phyloP scores from a whole-genome alignment of 148 eudicot species.

The Polygonum aviculare region DNA sequence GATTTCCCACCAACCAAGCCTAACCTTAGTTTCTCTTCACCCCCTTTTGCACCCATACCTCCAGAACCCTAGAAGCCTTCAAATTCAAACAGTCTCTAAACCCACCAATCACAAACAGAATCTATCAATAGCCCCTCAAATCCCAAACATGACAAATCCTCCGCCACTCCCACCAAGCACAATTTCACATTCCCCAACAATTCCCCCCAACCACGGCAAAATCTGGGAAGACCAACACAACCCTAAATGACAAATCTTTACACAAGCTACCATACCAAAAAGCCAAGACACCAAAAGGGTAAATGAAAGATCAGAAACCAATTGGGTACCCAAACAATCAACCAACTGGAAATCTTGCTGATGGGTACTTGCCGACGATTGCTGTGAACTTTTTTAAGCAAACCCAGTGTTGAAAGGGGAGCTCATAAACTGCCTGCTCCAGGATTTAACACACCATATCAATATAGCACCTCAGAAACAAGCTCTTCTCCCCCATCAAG shows the following conservation, averaged over 20 bases:
- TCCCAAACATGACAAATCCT: conserved; percentile 2
- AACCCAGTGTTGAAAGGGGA: neutral
- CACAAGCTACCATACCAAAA: neutral
- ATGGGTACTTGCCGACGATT: neutral
- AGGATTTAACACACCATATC: neutral
- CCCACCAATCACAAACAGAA: neutral
- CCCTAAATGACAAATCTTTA: neutral
- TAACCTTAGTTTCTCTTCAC: neutral
- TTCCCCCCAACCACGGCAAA: neutral
- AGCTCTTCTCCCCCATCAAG: conserved; percentile 1
- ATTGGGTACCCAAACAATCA: neutral
- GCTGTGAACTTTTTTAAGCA: neutral
- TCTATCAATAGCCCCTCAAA: neutral
- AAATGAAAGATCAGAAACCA: neutral
- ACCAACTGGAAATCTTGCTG: neutral
- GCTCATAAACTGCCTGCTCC: neutral
- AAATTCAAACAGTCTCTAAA: conserved; percentile 1
- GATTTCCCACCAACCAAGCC: conserved; percentile 7
- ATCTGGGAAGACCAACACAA: neutral
- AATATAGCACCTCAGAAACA: neutral
- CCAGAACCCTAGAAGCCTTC: neutral
- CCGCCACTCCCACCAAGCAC: neutral
- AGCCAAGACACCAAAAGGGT: neutral
- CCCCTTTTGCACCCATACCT: neutral
- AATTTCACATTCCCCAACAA: neutral